Evolutionary conservation across 1,139 yeast genomes (phyloP), one percentile per base, ranked within the genome.

Genomic region (Hansenula lynferdii): DNA sequence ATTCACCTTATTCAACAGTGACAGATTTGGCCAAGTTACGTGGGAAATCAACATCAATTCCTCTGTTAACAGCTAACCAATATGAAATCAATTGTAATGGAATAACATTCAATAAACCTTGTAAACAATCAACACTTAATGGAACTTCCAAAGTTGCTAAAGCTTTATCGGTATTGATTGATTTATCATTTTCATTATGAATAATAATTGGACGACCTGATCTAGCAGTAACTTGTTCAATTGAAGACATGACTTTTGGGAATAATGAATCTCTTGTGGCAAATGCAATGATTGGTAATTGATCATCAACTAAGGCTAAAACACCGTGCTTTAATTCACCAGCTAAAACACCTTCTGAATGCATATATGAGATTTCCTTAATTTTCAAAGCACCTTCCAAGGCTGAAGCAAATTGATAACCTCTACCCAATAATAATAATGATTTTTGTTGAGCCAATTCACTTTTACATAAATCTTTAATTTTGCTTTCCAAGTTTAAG

Each of bases 321-420:
- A 89, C 96, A 66, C 99, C 99, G 61, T 94, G 99, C 67, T 94
- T 94, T 65, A 94, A 79, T 67, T 94, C 99, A 62, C 98, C 99
- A 21, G 99, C 98, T 51, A 92, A 79, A 38, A 94, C 96, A 70
- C 98, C 99, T 70, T 94, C 99, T 20, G 97, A 87, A 64, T 94
- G 99, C 90, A 92, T 94, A 65, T 94, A 94, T 6, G 97, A 90
- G 48, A 94, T 94, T 67, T 94, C 99, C 69, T 94, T 94, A 61
- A 94, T 92, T 69, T 94, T 94, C 56, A 94, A 76, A 8, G 99
- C 98, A 57, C 98, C 98, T 67, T 94, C 99, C 56, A 94, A 75
- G 14, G 98, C 97, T 49, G 97, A 83, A 17, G 99, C 98, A 64
- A 76, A 83, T 68, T 94, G 98, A 68, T 86, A 90, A 40, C 99